These are phyloP conservation scores for Yarrowia sp. DNA, from an alignment of 805 yeast species.

Conservation along the genomic window DNA sequence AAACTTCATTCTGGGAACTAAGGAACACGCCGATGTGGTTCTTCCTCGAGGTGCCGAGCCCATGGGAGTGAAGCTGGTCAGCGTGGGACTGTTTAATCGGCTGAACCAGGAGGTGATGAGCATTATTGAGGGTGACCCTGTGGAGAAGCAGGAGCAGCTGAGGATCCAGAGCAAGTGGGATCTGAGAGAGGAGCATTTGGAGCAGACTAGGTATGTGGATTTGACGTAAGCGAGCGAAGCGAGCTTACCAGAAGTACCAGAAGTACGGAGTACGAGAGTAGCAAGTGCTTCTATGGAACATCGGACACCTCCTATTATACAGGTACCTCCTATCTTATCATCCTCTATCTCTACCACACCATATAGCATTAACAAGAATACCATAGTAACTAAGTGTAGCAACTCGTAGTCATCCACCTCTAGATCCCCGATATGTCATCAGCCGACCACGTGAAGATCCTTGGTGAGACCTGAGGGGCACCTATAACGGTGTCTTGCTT, in stretches of 20 bases:
- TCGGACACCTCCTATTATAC: no score
- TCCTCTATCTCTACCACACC: no score
- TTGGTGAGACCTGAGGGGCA: no score
- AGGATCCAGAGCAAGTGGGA: constrained; percentile 38
- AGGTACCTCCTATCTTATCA: no score
- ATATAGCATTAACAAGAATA: neutral
- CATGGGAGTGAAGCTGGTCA: constrained; percentile 63
- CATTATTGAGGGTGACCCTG: constrained; percentile 36
- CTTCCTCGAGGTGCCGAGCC: constrained; percentile 73
- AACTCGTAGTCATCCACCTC: no score
- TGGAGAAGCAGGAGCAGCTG: constrained; percentile 25
- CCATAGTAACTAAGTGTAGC: no score
- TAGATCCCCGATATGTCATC: no score
- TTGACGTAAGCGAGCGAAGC: constrained; percentile 20
- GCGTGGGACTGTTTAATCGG: constrained; percentile 62
- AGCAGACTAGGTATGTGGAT: constrained; percentile 31
- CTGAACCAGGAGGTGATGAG: constrained; percentile 42
- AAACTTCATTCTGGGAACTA: constrained; percentile 66
- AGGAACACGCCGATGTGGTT: constrained; percentile 74
- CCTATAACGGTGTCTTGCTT: no score
- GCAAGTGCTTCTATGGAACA: no score
- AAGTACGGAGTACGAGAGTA: no score
- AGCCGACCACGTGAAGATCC: no score
- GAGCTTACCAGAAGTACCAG: neutral
- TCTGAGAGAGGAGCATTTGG: constrained; percentile 27